Evolutionary conservation across 1,139 yeast genomes (phyloP), one percentile per base, ranked within the genome.

Genomic region (Diutina neorugosa): DNA sequence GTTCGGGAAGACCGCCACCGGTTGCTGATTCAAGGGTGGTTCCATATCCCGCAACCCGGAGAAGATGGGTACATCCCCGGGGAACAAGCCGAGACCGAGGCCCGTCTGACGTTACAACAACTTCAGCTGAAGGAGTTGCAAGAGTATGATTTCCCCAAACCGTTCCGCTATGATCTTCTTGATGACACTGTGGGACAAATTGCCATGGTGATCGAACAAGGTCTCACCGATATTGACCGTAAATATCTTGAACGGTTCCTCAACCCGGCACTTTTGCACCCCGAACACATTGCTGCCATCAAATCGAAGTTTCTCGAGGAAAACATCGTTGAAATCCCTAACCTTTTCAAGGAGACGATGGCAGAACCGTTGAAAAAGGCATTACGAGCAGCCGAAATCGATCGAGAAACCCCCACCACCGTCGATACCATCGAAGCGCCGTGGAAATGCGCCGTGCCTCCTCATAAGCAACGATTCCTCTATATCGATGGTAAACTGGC

Each of bases 21-120:
- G 61, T 71, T 93, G 51, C 86, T 96, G 1, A 88, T 94, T 57
- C 96, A 93, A 63, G 99, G 99, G 0, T 94, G 99, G 99, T 94
- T 93, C 65, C 99, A 94, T 65, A 88, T 91, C 52, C 98, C 98
- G 2, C 98, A 93, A 64, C 73, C 71, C 9, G 97, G 96, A 12
- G 98, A 94, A 67, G 82, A 80, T 43, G 98, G 97, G 0, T 91
- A 68, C 62, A 77, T 82, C 47, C 81, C 80, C 25, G 95, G 93
- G 6, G 96, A 86, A 63, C 88, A 86, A 63, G 91, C 84, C 60
- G 81, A 71, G 53, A 81, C 86, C 1, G 91, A 84, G 57, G 84
- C 88, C 1, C 78, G 81, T 59, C 82, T 91, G 49, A 86, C 96
- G 0, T 74, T 91, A 56, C 88, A 88, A 59, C 94, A 84, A 64